These are phyloP conservation scores for Chlorella sp. DNA, from an alignment of 139 green algal genomes.

Conservation along the genomic window DNA sequence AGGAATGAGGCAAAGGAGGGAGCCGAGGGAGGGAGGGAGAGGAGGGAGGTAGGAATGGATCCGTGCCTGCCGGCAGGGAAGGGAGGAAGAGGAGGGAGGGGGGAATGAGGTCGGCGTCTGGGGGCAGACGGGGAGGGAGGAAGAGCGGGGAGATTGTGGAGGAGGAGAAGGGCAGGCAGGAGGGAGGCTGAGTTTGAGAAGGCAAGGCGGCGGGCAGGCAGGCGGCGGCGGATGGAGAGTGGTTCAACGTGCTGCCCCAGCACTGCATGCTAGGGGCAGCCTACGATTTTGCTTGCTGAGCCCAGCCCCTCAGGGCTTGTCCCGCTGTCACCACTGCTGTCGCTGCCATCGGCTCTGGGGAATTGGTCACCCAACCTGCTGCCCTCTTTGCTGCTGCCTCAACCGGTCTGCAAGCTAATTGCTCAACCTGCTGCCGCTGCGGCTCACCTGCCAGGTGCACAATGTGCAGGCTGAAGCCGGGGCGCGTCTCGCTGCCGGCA, in stretches of 20 bases:
- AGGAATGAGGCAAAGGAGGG: too few species aligned
- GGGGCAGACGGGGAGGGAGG: not conserved
- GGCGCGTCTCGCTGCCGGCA: not conserved
- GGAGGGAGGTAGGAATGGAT: too few species aligned
- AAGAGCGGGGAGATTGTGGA: not conserved
- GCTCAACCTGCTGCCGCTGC: not conserved
- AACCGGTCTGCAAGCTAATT: too few species aligned
- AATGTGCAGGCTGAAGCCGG: conserved; percentile 35
- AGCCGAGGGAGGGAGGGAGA: too few species aligned
- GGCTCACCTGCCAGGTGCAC: conserved; percentile 28
- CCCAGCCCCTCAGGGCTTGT: too few species aligned
- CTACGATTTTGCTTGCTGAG: too few species aligned
- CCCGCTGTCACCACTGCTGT: too few species aligned
- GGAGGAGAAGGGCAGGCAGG: not conserved
- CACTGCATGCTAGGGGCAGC: not conserved
- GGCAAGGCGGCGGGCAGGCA: too few species aligned
- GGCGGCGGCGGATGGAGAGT: not conserved
- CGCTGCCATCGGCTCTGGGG: not conserved
- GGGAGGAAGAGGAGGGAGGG: too few species aligned
- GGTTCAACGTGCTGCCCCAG: not conserved
- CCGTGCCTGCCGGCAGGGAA: too few species aligned
- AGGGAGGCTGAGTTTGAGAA: not conserved
- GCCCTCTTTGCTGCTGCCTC: too few species aligned
- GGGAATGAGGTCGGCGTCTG: conserved; percentile 39
- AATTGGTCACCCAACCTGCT: too few species aligned